Evolutionary conservation across 2,329 filamentous ascomycete species (phyloP), one percentile per base, ranked within the genome.

Genomic region (Ramularia endophylla): DNA sequence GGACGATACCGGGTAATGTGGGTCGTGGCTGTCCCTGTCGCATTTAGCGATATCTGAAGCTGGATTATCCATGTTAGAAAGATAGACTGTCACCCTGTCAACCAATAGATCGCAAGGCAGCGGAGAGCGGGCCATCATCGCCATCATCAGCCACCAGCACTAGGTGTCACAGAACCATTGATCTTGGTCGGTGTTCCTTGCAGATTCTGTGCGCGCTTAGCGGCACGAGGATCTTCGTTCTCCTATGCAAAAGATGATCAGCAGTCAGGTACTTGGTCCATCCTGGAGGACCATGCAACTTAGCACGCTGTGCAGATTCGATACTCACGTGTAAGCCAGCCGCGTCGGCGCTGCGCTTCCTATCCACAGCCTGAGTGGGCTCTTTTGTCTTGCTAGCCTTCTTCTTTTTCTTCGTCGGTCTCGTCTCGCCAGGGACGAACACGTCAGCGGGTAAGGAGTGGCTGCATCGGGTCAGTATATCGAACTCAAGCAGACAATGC

Each of bases 371-470:
- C 9, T 36, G 45, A 20, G 41, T 41, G 12, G 51, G 43, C 35
- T 55, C 53, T 18, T 43, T 42, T 5, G 42, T 49, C 40, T 59
- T 59, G 17, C 41, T 40, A 53, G 68, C 71, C 46, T 60, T 62
- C 55, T 69, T 72, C 53, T 65, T 65, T 22, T 62, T 56, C 48
- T 67, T 67, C 12, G 56, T 58, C 4, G 71, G 70, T 38, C 64
- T 60, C 4, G 55, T 62, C 65, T 98, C 92, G 56, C 86, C 86
- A 17, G 81, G 69, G 35, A 81, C 75, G 61, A 98, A 98, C 2
- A 97, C 81, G 63, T 98, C 90, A 45, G 87, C 81, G 19, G 92
- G 92, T 18, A 98, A 75, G 59, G 88, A 81, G 61, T 86, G 85
- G 65, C 89, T 95, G 57, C 25, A 50, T 31, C 17, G 19, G 13